Evolutionary conservation across 805 yeast species (phyloP), one percentile per base, ranked within the genome.

Genomic region (Starmerella bombi): DNA sequence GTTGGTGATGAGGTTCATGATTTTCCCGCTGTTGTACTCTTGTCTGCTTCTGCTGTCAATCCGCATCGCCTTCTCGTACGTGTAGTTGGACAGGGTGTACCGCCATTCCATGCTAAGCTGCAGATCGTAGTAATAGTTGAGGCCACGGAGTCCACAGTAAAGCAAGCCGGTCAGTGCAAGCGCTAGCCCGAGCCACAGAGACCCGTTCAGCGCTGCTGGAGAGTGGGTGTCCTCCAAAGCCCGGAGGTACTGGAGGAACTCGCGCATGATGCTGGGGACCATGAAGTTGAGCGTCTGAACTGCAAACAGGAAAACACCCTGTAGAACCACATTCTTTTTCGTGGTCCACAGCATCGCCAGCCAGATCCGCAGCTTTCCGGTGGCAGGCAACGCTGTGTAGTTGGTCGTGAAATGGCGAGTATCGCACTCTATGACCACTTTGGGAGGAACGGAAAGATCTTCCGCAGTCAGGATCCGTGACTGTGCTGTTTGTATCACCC

Each of bases 1-100:
- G 23, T 38, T 15, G 43, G 91, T 76, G 91, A 86, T 80, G 55
- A 86, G 66, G 57, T 85, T 86, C 49, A 85, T 95, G 53, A 86
- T 80, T 58, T 83, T 94, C 55, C 96, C 94, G 5, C 93, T 78
- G 31, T 80, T 74, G 37, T 80, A 75, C 18, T 68, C 66, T 30
- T 67, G 66, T 46, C 77, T 69, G 6, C 82, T 70, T 31, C 72
- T 74, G 5, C 75, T 70, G 1, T 91, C 72, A 16, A 85, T 59
- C 17, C 56, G 64, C 46, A 84, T 62, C 0, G 91, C 69, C 57
- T 85, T 85, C 37, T 72, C 70, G 56, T 79, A 84, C 88, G 67
- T 15, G 16, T 20, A 32, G 25, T 32, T 32, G 6, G 35, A 17
- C n/a, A 32, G 16, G 25, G 18, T 22, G 17, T 32, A 16, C n/a